Conservation (phyloP, 2,329 filamentous ascomycete species). For the Fusarium mundagurra region DNA sequence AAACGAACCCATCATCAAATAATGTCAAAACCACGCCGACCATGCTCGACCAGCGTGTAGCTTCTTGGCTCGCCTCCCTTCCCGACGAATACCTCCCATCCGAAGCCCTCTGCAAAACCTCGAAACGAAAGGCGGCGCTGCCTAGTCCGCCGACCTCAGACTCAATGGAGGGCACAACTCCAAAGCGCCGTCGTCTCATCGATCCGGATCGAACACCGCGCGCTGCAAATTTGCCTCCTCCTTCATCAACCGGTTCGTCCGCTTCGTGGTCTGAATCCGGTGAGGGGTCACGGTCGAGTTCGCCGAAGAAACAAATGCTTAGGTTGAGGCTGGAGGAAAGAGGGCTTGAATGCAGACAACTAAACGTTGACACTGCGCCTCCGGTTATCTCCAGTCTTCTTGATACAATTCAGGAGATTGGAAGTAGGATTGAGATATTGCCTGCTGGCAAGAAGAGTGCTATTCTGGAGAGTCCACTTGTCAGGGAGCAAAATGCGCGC, state of each 20-base stretch:
- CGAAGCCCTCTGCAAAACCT: not conserved
- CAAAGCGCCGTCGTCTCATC: not conserved
- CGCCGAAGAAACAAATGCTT: slow-evolving; percentile 29
- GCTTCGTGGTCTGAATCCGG: slow-evolving; percentile 18
- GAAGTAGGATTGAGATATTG: slow-evolving; percentile 19
- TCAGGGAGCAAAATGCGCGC: not conserved
- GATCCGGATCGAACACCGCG: slow-evolving; percentile 1
- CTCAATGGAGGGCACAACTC: not conserved
- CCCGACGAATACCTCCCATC: not conserved
- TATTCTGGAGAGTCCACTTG: not conserved
- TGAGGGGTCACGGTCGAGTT: slow-evolving; percentile 17
- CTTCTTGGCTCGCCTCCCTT: not conserved
- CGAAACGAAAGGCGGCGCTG: slow-evolving; percentile 3
- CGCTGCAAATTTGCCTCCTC: not conserved
- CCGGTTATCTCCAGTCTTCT: not conserved
- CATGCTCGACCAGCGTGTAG: slow-evolving; percentile 7
- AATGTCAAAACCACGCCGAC: not conserved
- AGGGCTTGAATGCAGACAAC: slow-evolving; percentile 14
- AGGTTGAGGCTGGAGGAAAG: slow-evolving; percentile 9
- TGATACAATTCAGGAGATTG: slow-evolving; percentile 13
- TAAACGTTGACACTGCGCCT: slow-evolving; percentile 4
- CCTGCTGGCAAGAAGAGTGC: not conserved
- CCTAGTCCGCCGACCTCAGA: not conserved
- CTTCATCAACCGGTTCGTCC: not conserved
- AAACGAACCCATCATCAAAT: not conserved